Base-by-base conservation (phyloP, 352 stramenopile species). In the Globisporangium ultimum region DNA sequence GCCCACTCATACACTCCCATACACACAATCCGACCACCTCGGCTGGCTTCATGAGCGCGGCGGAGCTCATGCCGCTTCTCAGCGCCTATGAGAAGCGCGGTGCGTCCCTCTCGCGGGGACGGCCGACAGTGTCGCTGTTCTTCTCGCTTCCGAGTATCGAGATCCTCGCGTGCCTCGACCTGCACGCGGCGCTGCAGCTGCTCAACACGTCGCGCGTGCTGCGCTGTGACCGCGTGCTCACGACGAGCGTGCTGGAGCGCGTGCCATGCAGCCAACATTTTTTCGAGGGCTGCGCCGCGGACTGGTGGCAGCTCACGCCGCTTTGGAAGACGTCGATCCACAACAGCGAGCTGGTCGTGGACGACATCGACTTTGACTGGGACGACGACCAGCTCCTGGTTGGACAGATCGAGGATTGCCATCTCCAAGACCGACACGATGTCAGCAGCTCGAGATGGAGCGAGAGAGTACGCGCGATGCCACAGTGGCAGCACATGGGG, bases 261-360 rank as follows among this genome's bases (percentile, higher is more conserved):
- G 75, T 64, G 10, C 72, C 69, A 8, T 84, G 76, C 48, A 70
- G 69, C 9, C 74, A 81, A 46, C 74, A 84, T 50, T 84, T 84
- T 54, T 65, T 80, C 54, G 63, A 81, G 42, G 70, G 77, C 56
- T 84, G 74, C 46, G 70, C 72, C 6, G 74, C 74, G 15, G 74
- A 84, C 53, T 84, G 74, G 74, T 84, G 74, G 74, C 70, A 81
- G 48, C 55, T 76, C 7, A 79, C 72, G 48, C 72, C 70, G 12
- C 55, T 67, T 4, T 84, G 72, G 74, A 71, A 68, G n/a, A 54
- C 60, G 12, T 54, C 48, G 10, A 58, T 61, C 21, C 49, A 55
- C 36, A 60, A 42, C 28, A 60, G 43, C 59, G 67, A 73, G 41
- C 67, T 66, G 11, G 24, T 72, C n/a, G 62, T 46, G n/a, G 64